A percentile compares a stretch with the other conserved stretches of the same genome.
phyloP scores from a whole-genome alignment of 257 asterid species.

The Ehretia macrophylla region DNA sequence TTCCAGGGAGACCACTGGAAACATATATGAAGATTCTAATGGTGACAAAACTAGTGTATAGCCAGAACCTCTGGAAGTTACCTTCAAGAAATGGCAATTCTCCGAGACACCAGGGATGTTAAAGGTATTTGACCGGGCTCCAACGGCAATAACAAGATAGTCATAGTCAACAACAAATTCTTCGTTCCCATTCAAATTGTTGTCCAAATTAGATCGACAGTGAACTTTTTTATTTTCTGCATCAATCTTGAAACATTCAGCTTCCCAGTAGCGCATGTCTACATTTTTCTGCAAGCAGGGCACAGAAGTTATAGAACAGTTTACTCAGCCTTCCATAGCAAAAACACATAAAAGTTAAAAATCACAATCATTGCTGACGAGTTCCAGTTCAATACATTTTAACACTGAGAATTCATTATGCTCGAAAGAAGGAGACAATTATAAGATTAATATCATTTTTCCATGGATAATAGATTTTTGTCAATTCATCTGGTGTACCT shows the following conservation, averaged over 20 bases:
- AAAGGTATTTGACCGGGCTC: conserved; percentile 92
- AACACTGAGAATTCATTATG: too few relatives aligned
- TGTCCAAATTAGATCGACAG: conserved; percentile 55
- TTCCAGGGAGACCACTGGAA: not conserved
- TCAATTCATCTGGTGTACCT: conserved; percentile 32
- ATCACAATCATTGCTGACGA: not conserved
- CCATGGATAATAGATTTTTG: too few relatives aligned
- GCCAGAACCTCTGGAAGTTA: conserved; percentile 18
- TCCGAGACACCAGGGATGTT: conserved; percentile 97
- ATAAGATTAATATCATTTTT: too few relatives aligned
- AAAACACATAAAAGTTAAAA: not conserved
- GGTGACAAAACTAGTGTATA: not conserved
- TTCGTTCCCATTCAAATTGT: conserved; percentile 51
- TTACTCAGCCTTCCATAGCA: conserved; percentile 1
- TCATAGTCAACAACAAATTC: conserved; percentile 85
- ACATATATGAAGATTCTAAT: not conserved
- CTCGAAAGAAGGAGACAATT: too few relatives aligned
- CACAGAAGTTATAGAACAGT: not conserved
- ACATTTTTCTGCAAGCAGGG: conserved; percentile 55
- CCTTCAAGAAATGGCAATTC: conserved; percentile 89
- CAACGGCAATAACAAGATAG: conserved; percentile 78
- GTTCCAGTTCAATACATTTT: not conserved
- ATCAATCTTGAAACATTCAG: conserved; percentile 79
- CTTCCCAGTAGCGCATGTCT: conserved; percentile 66
- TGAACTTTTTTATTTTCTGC: conserved; percentile 77